Base-by-base conservation (phyloP, 768 basidiomycete genomes). In the Neoboletus brunneissimus region DNA sequence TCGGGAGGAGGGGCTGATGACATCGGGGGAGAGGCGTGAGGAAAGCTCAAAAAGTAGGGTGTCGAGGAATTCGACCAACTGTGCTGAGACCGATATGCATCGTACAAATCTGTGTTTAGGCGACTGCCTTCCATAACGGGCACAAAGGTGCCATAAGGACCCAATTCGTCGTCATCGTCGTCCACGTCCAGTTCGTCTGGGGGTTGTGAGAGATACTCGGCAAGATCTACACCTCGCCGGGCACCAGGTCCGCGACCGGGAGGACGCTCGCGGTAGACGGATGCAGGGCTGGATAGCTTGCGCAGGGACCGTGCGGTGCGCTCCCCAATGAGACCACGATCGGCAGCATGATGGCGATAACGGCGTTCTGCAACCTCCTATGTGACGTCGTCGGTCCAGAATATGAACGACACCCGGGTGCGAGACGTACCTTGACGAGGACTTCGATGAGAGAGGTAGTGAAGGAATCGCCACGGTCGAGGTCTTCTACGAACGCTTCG, bases 311-410 rank as follows among this genome's bases (percentile, higher is more conserved):
- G 82, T 4, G 83, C 83, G 0, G 90, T 89, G 48, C 81, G 79
- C 44, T 88, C 85, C 23, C 85, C 80, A 51, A 92, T 84, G 50
- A 86, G 77, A 57, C 71, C 72, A 45, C 75, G 82, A 71, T 91
- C 88, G 27, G 74, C 68, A 10, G 73, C 58, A 46, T 69, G 78
- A 44, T 78, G 74, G 23, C 89, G 82, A 37, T 75, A 77, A 34
- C 81, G 81, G 53, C 90, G 82, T 60, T 91, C 89, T 9, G 89
- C 87, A 40, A 91, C 67, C 79, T 92, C 90, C 90, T 92, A 59
- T 11, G 20, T 29, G 47, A 8, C 27, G 4, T 41, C 5, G 55
- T 72, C 27, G 18, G 58, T 22, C 12, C 31, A 16, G 23, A 23
- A 37, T 23, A 45, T 16, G 13, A 38, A 48, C 47, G 46, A 35